Evolutionary conservation across 2,329 filamentous ascomycete genomes (phyloP), one percentile per base, ranked within the genome.

Genomic region (Cryphonectria naterciae): DNA sequence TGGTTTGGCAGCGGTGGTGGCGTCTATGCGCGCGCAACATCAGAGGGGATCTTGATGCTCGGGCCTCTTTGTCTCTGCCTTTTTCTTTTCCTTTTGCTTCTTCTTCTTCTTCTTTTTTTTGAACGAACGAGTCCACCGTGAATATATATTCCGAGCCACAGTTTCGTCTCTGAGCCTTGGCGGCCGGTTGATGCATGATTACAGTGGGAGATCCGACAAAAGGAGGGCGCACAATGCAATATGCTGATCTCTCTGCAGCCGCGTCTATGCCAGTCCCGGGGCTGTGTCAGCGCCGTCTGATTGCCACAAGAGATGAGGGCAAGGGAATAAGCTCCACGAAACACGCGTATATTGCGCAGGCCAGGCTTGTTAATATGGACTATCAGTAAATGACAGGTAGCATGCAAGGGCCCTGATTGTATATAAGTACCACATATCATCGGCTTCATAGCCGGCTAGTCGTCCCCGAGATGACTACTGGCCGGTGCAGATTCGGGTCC

Each of bases 261-360:
- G 58, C 17, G 32, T 61, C 58, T 39, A 39, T 39, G 58, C 35
- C 56, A 11, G 22, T 49, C 22, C 22, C 22, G 46, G 19, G 37
- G 19, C 17, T 43, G 35, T 28, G 35, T n/a, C 35, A 64, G 61
- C 39, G n/a, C 32, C 61, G 61, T 64, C 39, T 64, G 61, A 46
- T 64, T 64, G 61, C n/a, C 61, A 25, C 6, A n/a, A 25, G n/a
- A 32, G 32, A 4, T 2, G 32, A 32, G 32, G 32, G 22, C 46
- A 7, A 49, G 22, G 7, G 46, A 49, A 3, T n/a, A 39, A 32
- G 58, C 58, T 61, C 32, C 35, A 6, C 19, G 35, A n/a, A 39
- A 35, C 35, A 61, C 19, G 58, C 58, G 58, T 61, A 37, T 22
- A 39, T 46, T 22, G 39, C 61, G 61, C 39, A 32, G 61, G n/a